phyloP scores from a whole-genome alignment of 2,329 filamentous ascomycete species.

The Xylaria multiplex region DNA sequence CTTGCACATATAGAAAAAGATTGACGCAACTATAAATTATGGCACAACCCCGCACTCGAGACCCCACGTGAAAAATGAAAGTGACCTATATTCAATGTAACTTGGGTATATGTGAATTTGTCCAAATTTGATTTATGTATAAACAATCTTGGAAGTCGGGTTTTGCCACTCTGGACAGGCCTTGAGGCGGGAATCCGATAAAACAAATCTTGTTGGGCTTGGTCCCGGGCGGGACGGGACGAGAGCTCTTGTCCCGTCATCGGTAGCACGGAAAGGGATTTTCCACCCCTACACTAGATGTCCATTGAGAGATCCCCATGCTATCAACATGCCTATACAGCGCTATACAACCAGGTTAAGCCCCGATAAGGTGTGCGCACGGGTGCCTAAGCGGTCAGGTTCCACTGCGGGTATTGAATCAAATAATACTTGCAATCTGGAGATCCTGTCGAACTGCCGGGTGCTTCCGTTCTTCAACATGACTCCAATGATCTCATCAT shows the following conservation, averaged over 20 bases:
- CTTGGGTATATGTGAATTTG: not conserved
- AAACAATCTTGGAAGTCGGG: not conserved
- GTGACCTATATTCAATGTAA: conserved; percentile 8
- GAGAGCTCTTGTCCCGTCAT: conserved; percentile 20
- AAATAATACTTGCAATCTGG: conserved; percentile 10
- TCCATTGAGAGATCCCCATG: conserved; percentile 14
- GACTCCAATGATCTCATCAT: conserved; percentile 29
- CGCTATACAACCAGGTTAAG: conserved; percentile 7
- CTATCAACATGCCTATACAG: conserved; percentile 18
- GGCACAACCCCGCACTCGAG: not conserved
- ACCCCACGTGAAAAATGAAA: conserved; percentile 19
- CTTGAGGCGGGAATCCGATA: conserved; percentile 20
- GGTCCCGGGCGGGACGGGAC: conserved; percentile 30
- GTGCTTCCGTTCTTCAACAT: conserved; percentile 16
- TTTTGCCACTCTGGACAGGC: conserved; percentile 14
- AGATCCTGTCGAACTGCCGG: conserved; percentile 22
- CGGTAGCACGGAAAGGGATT: conserved; percentile 26
- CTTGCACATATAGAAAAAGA: conserved; percentile 20
- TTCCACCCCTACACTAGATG: conserved; percentile 24
- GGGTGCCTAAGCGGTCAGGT: conserved; percentile 17
- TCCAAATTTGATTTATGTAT: not conserved
- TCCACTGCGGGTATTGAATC: conserved; percentile 1
- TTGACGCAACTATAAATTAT: conserved; percentile 12
- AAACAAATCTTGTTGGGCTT: conserved; percentile 3
- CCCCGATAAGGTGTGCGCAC: conserved; percentile 26